Conservation (phyloP, 2,329 filamentous ascomycete genomes). For the Paracorniculantispora psalliotae region DNA sequence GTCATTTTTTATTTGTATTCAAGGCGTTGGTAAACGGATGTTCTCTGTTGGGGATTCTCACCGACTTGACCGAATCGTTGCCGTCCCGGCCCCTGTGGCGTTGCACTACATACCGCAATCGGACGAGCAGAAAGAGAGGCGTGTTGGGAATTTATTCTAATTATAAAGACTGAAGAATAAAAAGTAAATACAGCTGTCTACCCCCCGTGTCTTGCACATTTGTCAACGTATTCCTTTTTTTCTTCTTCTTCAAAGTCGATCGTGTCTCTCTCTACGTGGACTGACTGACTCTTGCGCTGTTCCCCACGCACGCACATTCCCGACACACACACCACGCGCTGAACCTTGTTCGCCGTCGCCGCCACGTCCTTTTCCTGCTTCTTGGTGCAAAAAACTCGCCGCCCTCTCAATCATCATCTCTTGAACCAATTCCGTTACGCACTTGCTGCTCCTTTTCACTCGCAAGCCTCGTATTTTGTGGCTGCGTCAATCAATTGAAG, state of each 20-base stretch:
- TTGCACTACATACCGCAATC: constrained; percentile 3
- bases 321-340: too few species aligned
- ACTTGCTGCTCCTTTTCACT: not conserved
- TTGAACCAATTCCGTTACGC: not conserved
- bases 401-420: not conserved
- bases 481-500: not conserved
- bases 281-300: not conserved
- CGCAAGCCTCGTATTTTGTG: not conserved
- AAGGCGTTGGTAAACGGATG: not conserved
- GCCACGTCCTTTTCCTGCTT: not conserved
- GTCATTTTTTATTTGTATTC: not conserved
- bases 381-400: not conserved
- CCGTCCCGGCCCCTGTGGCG: not conserved
- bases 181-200: constrained; percentile 1
- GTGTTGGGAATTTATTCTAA: not conserved
- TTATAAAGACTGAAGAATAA: not conserved
- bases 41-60: not conserved
- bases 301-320: not conserved
- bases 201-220: not conserved
- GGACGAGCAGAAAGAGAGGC: not conserved
- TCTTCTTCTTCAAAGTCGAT: not conserved
- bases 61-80: constrained; percentile 11
- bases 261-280: not conserved
- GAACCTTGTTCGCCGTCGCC: constrained; percentile 3
- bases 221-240: not conserved